Percentiles rank a stretch among this genome's conserved stretches.
Evolutionary conservation across 495 filamentous ascomycete genomes (phyloP).

Genomic region (Neurospora sp.): DNA sequence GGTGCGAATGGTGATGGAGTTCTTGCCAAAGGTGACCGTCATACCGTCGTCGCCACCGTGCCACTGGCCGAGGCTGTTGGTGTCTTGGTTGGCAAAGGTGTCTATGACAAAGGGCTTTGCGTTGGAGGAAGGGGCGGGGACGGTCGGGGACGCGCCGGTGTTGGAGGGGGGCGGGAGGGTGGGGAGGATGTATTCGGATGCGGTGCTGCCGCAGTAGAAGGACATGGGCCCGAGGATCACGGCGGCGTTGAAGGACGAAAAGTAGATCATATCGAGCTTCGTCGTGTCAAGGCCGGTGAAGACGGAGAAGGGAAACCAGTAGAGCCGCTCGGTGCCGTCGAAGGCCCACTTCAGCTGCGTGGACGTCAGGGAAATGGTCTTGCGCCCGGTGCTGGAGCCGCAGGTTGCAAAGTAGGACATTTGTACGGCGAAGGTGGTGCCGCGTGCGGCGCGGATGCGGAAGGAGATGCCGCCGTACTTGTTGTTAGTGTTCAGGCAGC

Average conservation of each 20-base stretch:
- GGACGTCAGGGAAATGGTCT: constrained; percentile 29
- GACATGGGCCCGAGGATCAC: constrained; percentile 48
- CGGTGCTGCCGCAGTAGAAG: constrained; percentile 48
- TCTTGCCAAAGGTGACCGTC: constrained; percentile 36
- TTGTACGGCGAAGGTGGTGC: constrained; percentile 45
- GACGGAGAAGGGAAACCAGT: constrained; percentile 46
- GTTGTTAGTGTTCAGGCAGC: constrained; percentile 41
- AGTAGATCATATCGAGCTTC: constrained; percentile 43
- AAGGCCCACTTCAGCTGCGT: constrained; percentile 49
- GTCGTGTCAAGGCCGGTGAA: constrained; percentile 41
- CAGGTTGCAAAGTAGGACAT: constrained; percentile 35
- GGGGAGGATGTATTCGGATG: constrained; percentile 39
- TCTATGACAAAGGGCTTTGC: constrained; percentile 55
- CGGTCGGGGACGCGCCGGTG: constrained; percentile 23
- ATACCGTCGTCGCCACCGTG: constrained; percentile 54
- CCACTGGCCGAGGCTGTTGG: constrained; percentile 59
- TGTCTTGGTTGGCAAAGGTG: constrained; percentile 43
- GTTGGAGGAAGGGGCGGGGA: constrained; percentile 37
- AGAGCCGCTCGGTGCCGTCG: constrained; percentile 50
- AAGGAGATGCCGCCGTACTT: constrained; percentile 51
- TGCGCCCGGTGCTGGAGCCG: constrained; percentile 27
- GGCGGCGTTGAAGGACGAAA: constrained; percentile 34
- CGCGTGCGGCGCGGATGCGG: constrained; percentile 44
- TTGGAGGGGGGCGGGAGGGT: constrained; percentile 18
- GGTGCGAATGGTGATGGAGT: constrained; percentile 48